A percentile compares a stretch with the other conserved stretches of the same genome.
These are phyloP conservation scores for Narthecium ossifragum DNA, from an alignment of 106 monocot genomes.

Conservation along the genomic window DNA sequence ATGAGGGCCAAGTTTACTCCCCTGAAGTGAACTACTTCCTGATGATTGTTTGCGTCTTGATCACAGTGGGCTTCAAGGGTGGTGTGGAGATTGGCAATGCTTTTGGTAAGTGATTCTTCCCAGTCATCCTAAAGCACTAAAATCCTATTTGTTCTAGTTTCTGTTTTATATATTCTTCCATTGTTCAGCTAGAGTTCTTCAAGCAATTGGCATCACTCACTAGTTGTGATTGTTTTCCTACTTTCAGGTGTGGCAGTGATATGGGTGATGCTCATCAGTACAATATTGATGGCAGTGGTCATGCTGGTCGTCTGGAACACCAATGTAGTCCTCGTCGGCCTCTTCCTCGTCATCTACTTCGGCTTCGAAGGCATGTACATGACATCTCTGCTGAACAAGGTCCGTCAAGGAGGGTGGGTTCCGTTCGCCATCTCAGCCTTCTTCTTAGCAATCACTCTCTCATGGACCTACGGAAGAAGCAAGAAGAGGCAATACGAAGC, in stretches of 20 bases:
- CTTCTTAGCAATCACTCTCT: constrained; percentile 31
- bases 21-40: constrained; percentile 57
- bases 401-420: constrained; percentile 55
- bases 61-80: constrained; percentile 46
- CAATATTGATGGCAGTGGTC: constrained; percentile 35
- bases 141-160: no score
- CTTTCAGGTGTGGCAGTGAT: constrained; percentile 55
- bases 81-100: constrained; percentile 56
- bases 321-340: constrained; percentile 18
- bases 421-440: constrained; percentile 60
- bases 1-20: constrained; percentile 60
- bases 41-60: constrained; percentile 42
- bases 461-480: constrained; percentile 48
- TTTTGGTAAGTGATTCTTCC: constrained; percentile 23
- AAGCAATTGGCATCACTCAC: neutral
- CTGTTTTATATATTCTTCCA: neutral
- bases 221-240: neutral
- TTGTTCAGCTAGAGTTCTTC: neutral
- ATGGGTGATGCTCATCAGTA: constrained; percentile 66
- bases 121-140: no score
- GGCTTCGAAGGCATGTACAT: constrained; percentile 41
- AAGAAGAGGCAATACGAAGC: constrained; percentile 41
- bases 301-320: constrained; percentile 56
- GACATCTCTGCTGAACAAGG: constrained; percentile 38
- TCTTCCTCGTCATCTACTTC: constrained; percentile 25